A percentile compares a stretch with the other conserved stretches of the same genome.
Conservation (phyloP, 2,329 filamentous ascomycete species). For the Pseudogymnoascus sp. region DNA sequence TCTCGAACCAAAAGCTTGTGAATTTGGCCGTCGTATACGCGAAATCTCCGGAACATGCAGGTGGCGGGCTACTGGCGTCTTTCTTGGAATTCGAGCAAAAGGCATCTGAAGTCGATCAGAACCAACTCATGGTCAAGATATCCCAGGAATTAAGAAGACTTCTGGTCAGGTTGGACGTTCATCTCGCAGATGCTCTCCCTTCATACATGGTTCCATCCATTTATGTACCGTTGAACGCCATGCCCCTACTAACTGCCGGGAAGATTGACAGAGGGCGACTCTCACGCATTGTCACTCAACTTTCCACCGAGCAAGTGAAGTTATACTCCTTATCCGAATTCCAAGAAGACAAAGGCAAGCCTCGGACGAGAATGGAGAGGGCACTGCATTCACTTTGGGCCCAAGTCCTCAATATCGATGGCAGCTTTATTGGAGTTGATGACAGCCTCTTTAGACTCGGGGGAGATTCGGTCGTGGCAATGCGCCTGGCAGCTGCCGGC, state of each 20-base stretch:
- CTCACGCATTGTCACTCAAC: not conserved
- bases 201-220: constrained; percentile 26
- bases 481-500: constrained; percentile 31
- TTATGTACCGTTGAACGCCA: constrained; percentile 20
- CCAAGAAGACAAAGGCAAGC: not conserved
- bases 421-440: constrained; percentile 28
- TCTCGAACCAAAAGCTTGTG: not conserved
- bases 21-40: not conserved
- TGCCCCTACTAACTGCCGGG: constrained; percentile 23
- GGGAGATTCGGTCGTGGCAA: constrained; percentile 40
- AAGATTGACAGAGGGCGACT: constrained; percentile 29
- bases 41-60: constrained; percentile 30
- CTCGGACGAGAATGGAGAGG: constrained; percentile 21
- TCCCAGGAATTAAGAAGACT: not conserved
- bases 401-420: constrained; percentile 10
- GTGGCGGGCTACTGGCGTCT: constrained; percentile 38
- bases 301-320: not conserved
- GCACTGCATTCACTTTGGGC: constrained; percentile 13
- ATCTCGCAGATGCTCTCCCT: constrained; percentile 15
- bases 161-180: not conserved
- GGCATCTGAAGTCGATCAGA: constrained; percentile 23
- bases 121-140: constrained; percentile 13
- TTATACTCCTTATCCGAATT: not conserved
- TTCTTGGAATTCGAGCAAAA: constrained; percentile 38
- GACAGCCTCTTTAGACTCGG: constrained; percentile 39